Conservation (phyloP, 495 filamentous ascomycete species). For the Thozetella sp. region DNA sequence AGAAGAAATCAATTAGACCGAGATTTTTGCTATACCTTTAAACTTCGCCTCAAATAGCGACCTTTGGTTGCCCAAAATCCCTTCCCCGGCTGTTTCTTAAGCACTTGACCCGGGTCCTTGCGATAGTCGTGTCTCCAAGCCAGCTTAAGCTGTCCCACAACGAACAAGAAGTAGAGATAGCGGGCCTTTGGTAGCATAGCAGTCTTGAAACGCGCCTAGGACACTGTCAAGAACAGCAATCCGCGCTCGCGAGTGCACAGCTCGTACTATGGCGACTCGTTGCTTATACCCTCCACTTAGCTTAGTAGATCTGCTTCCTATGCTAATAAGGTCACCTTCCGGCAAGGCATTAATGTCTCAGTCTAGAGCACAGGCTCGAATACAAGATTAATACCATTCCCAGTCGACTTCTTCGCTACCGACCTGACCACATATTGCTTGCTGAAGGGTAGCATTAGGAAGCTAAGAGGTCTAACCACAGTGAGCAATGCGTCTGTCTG, state of each 20-base stretch:
- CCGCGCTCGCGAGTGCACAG: no score
- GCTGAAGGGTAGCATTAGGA: not conserved
- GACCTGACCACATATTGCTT: not conserved
- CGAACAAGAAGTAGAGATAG: conserved; percentile 21
- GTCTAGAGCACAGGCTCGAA: not conserved
- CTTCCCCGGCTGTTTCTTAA: conserved; percentile 14
- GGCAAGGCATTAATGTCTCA: not conserved
- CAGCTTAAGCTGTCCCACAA: conserved; percentile 12
- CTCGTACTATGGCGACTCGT: no score
- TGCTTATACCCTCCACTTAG: no score
- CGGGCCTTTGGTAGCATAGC: conserved; percentile 15
- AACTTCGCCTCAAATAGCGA: conserved; percentile 14
- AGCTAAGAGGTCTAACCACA: not conserved
- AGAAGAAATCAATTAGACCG: no score
- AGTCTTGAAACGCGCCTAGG: no score
- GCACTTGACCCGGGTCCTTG: conserved; percentile 2
- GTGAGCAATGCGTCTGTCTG: not conserved
- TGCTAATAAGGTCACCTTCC: not conserved
- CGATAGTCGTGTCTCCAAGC: conserved; percentile 17
- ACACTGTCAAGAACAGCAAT: no score
- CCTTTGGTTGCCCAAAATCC: conserved; percentile 17
- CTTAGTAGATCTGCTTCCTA: not conserved
- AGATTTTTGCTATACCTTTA: no score
- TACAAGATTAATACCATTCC: not conserved
- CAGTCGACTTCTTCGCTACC: not conserved